These are phyloP conservation scores for Capsicum rhomboideum DNA, from an alignment of 257 asterid genomes.

Conservation along the genomic window DNA sequence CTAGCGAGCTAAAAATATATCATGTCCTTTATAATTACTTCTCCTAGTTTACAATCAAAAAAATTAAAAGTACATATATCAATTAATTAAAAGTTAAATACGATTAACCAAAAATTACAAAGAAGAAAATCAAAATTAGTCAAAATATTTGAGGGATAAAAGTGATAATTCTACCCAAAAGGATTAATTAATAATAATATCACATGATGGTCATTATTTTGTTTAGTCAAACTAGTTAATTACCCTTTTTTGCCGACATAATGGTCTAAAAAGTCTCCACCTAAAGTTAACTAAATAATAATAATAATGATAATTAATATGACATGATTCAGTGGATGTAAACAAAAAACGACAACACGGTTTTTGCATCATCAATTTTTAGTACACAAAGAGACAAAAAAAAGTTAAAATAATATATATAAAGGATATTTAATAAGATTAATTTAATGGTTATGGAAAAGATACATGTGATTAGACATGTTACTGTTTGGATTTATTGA, in stretches of 20 bases:
- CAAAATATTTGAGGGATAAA: too few species aligned
- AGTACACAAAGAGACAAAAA: background rate
- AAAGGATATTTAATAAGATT: background rate
- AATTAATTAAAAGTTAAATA: too few species aligned
- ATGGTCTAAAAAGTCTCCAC: background rate
- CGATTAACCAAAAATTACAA: too few species aligned
- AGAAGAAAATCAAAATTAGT: too few species aligned
- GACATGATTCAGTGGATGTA: background rate
- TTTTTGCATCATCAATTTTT: background rate
- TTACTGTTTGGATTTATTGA: background rate
- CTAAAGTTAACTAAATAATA: background rate
- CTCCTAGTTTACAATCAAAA: too few species aligned
- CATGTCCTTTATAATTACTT: too few species aligned
- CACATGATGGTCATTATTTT: background rate
- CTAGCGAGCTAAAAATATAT: too few species aligned
- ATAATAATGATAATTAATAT: background rate
- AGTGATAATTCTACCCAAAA: too few species aligned
- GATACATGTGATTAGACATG: background rate
- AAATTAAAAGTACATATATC: too few species aligned
- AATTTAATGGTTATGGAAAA: background rate
- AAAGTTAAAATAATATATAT: background rate
- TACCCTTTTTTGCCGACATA: background rate
- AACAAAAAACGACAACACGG: background rate
- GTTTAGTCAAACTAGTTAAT: slow-evolving; percentile 1
- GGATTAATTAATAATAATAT: background rate